Base-by-base conservation (phyloP, 768 basidiomycete species). In the Rickenella mellea region DNA sequence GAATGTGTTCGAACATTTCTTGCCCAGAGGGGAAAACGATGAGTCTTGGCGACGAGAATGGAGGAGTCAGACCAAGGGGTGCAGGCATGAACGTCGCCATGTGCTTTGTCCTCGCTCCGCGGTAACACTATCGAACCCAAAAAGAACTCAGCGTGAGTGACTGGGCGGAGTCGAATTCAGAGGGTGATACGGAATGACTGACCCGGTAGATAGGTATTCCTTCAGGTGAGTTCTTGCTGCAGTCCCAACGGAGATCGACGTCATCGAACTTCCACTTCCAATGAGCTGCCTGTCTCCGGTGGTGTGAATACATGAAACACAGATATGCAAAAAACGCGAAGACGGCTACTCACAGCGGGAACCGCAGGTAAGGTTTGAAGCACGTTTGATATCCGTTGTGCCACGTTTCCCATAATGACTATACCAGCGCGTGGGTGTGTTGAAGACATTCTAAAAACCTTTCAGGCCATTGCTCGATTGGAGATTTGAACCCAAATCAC, bases 121-220 rank as follows among this genome's bases (percentile, higher is more conserved):
- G n/a, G n/a, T 6, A 37, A 42, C 4, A 36, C 31, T n/a, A 21
- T n/a, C 17, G 38, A 6, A 19, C 42, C 28, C 22, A 37, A 12
- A 21, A 20, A 1, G 9, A 6, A 19, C 40, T 39, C 24, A 24
- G 29, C 41, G 30, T 37, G 39, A 14, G 39, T 19, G 27, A 19
- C 9, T 29, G 41, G 43, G 27, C 40, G 43, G 22, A n/a, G n/a
- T n/a, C n/a, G n/a, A n/a, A n/a, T n/a, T n/a, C n/a, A 43, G 41
- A 25, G 42, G 37, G 27, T n/a, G 25, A n/a, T 21, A 33, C 26
- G 20, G 35, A 36, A 20, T 28, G 4, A 61, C 68, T 36, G 36
- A 69, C 68, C 39, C 72, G 64, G 51, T 68, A 71, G 63, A 70
- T 61, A 0, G 67, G 66, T 0, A 65, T 69, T 14, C 71, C 70